Conservation (phyloP, 306 rosid genomes). For the Arachis hypogaea region DNA sequence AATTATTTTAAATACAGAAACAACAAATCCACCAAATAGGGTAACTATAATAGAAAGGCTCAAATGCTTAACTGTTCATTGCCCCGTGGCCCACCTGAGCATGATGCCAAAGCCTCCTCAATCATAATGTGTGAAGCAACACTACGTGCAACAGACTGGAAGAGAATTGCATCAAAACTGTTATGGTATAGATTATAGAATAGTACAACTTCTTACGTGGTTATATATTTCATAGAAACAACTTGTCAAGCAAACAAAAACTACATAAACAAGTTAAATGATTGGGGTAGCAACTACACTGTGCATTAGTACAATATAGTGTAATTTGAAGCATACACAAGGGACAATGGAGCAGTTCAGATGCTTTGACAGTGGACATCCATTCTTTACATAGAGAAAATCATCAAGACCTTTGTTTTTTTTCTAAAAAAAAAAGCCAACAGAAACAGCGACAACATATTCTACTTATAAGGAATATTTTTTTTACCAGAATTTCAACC, state of each 20-base stretch:
- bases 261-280: constrained; percentile 20
- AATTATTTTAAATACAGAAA: constrained; percentile 9
- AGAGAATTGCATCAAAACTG: constrained; percentile 25
- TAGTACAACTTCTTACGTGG: constrained; percentile 7
- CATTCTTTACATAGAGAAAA: constrained; percentile 6
- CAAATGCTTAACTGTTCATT: constrained; percentile 73
- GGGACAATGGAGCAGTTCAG: neutral
- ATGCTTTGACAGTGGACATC: constrained; percentile 5
- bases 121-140: constrained; percentile 66
- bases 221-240: constrained; percentile 22
- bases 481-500: neutral
- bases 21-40: constrained; percentile 22
- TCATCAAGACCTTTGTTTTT: neutral
- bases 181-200: constrained; percentile 21
- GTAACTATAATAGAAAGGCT: constrained; percentile 11
- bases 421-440: no score
- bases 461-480: constrained; percentile 6
- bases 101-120: constrained; percentile 78
- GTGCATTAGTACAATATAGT: constrained; percentile 7
- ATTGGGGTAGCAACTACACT: constrained; percentile 8
- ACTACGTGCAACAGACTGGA: constrained; percentile 66
- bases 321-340: neutral
- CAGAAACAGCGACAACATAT: no score
- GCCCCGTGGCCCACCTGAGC: constrained; percentile 82
- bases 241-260: constrained; percentile 20